Evolutionary conservation across 371 early-diverging fungal genomes (phyloP).

Genomic region (Apophysomyces elegans): DNA sequence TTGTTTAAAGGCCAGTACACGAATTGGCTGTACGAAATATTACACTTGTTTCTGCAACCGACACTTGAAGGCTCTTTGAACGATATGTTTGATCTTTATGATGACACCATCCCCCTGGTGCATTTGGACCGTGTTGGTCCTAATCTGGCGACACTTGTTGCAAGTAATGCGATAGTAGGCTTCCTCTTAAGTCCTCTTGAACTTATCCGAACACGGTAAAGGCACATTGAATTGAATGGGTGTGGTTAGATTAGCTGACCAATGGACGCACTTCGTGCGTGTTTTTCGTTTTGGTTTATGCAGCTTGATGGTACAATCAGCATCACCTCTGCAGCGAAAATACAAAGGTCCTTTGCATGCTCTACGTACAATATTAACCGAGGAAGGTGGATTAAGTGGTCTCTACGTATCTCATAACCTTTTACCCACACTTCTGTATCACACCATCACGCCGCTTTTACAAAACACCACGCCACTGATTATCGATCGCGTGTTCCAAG

Average conservation of each 20-base stretch:
- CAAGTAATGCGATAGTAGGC: slow-evolving; percentile 71
- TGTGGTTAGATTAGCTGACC: neutral
- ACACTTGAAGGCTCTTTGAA: slow-evolving; percentile 77
- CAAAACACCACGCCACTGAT: slow-evolving; percentile 70
- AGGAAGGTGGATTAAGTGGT: slow-evolving; percentile 81
- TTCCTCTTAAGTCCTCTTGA: slow-evolving; percentile 81
- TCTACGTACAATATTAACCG: slow-evolving; percentile 70
- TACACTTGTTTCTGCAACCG: slow-evolving; percentile 77
- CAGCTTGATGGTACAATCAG: slow-evolving; percentile 73
- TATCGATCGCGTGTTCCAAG: slow-evolving; percentile 71
- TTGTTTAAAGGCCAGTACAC: slow-evolving; percentile 76
- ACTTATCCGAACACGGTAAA: slow-evolving; percentile 74
- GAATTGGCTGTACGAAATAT: slow-evolving; percentile 77
- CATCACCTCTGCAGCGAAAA: slow-evolving; percentile 72
- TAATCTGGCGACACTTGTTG: slow-evolving; percentile 72
- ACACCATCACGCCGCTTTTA: slow-evolving; percentile 76
- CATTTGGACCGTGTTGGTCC: slow-evolving; percentile 72
- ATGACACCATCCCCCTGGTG: slow-evolving; percentile 74
- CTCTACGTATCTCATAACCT: slow-evolving; percentile 74
- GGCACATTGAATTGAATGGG: neutral
- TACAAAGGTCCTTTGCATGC: slow-evolving; percentile 82
- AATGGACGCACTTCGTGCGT: neutral
- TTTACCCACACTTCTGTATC: slow-evolving; percentile 78
- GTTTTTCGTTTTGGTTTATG: neutral
- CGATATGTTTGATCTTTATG: slow-evolving; percentile 78